Evolutionary conservation across 805 yeast species (phyloP), one percentile per base, ranked within the genome.

Genomic region (Ogataea methanolica): DNA sequence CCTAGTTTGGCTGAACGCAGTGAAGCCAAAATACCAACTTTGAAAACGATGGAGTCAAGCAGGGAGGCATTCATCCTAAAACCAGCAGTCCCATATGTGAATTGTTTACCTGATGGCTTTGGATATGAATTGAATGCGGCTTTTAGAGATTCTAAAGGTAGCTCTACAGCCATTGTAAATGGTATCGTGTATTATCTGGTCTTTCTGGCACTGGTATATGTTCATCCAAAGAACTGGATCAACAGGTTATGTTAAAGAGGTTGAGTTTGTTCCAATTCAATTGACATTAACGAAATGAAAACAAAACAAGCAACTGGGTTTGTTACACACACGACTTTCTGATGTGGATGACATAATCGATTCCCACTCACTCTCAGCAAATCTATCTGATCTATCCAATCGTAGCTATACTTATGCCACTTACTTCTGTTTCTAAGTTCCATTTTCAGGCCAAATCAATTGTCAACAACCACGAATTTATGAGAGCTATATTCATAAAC

Each of bases 1-100:
- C 70, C 69, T 33, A 86, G 69, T 50, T 71, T 75, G 49, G 83
- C 76, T n/a, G 97, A 90, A 59, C 99, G 75, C 52, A 94, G 70
- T 1, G 83, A 71, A 0, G 99, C 97, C 26, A 91, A 63, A 17
- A 90, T 71, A 2, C 97, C 96, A 16, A 86, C 89, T 6, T 92
- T 76, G 65, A 80, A 88, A 66, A 88, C 85, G 33, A 91, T 92
- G 16, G 89, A 83, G 61, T 88, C 96, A 54, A 92, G 70, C 16
- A 74, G 66, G 19, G 68, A 62, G 1, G 96, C 91, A 42, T 79
- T 71, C 70, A 83, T 83, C 49, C 99, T 79, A 70, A 94, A 94
- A 8, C 99, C 99, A 2, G 99, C 99, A 1, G 99, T 94, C n/a
- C 99, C 99, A 60, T 94, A 94, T 16, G 79, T 68, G 60, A 80